Evolutionary conservation across 345 rosid genomes (phyloP).

Genomic region (Salix viminalis): DNA sequence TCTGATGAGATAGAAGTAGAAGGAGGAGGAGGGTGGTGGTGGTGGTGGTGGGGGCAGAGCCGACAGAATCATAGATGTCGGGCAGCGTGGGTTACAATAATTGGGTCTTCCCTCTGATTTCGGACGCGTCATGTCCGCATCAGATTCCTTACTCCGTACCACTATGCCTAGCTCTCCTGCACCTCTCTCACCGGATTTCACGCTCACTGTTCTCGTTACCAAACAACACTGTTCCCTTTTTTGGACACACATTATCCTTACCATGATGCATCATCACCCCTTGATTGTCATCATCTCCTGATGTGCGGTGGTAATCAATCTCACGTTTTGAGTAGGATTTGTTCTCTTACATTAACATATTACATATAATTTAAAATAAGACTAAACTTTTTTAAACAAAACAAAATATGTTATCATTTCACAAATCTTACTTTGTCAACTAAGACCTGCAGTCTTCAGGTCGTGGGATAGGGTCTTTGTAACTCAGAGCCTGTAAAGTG

Average conservation of each 20-base stretch:
- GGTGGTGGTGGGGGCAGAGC: constrained; percentile 9
- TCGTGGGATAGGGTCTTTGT: neutral
- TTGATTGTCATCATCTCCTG: neutral
- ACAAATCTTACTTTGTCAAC: neutral
- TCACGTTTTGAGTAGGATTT: no score
- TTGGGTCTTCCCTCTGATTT: constrained; percentile 55
- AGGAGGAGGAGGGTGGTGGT: constrained; percentile 12
- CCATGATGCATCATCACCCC: neutral
- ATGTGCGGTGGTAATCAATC: neutral
- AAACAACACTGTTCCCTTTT: constrained; percentile 12
- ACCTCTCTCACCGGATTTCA: constrained; percentile 43
- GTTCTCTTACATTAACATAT: no score
- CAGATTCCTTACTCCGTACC: constrained; percentile 57
- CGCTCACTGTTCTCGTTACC: constrained; percentile 43
- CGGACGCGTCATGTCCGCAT: constrained; percentile 62
- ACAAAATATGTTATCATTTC: no score
- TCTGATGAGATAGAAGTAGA: neutral
- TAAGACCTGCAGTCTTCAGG: neutral
- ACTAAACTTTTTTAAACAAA: no score
- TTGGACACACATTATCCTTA: neutral
- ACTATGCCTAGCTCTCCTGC: neutral
- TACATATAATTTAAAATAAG: no score
- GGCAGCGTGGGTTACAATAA: constrained; percentile 65
- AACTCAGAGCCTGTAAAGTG: neutral
- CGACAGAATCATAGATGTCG: constrained; percentile 57